Evolutionary conservation across 805 yeast species (phyloP).

Genomic region (Saccharomycopsis schoenii): DNA sequence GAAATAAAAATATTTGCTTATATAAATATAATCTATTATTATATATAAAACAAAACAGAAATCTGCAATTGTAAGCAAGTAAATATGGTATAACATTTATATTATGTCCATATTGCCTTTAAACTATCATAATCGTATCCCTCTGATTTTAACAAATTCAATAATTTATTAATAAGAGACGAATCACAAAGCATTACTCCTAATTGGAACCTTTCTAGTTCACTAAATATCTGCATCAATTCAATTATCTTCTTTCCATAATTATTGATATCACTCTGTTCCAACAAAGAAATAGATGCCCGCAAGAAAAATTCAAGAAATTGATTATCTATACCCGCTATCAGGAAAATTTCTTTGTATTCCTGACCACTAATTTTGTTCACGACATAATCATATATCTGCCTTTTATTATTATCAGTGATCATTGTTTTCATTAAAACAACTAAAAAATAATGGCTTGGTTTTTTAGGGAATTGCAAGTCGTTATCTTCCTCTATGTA

Average conservation of each 20-base stretch:
- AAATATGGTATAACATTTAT: neutral
- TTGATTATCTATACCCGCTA: constrained; percentile 40
- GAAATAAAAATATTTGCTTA: no score
- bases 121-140: neutral
- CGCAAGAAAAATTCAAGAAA: constrained; percentile 39
- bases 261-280: neutral
- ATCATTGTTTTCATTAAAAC: neutral
- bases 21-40: neutral
- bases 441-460: neutral
- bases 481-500: neutral
- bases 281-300: constrained; percentile 23
- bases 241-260: neutral
- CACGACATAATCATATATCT: constrained; percentile 32
- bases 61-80: no score
- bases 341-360: constrained; percentile 27
- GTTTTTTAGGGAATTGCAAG: neutral
- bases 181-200: constrained; percentile 19
- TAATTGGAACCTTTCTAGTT: constrained; percentile 21
- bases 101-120: neutral
- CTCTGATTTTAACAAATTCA: neutral
- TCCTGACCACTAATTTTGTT: constrained; percentile 7
- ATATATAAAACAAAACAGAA: neutral
- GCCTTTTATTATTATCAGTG: constrained; percentile 18
- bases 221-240: constrained; percentile 15
- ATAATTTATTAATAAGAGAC: neutral